Evolutionary conservation across 495 filamentous ascomycete species (phyloP).

Genomic region (Friedmanniomyces endolithicus): DNA sequence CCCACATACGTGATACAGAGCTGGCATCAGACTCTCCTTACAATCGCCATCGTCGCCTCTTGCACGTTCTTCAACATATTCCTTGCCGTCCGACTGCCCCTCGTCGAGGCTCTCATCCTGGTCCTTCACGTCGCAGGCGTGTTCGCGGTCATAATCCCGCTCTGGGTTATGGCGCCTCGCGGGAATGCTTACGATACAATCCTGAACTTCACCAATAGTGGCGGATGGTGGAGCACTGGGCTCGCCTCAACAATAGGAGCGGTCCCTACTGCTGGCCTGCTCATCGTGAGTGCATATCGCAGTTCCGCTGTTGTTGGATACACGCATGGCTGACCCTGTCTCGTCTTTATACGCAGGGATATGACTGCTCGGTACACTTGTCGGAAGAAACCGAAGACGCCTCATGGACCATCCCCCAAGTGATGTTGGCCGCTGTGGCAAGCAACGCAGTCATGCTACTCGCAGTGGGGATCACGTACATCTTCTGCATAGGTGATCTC

Average conservation of each 20-base stretch:
- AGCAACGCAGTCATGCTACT: constrained; percentile 23
- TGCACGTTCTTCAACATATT: constrained; percentile 30
- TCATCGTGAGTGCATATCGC: not conserved
- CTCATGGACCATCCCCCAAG: constrained; percentile 19
- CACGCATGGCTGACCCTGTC: no score
- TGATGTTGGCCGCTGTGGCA: constrained; percentile 18
- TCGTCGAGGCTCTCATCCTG: constrained; percentile 35
- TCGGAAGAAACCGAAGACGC: constrained; percentile 25
- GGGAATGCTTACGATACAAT: constrained; percentile 20
- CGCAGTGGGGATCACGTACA: constrained; percentile 23
- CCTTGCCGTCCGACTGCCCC: constrained; percentile 32
- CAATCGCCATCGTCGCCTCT: constrained; percentile 11
- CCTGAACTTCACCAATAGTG: constrained; percentile 7
- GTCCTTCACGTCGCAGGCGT: constrained; percentile 36
- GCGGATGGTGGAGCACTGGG: constrained; percentile 5
- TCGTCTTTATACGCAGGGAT: not conserved
- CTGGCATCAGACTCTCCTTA: constrained; percentile 13
- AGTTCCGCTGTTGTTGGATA: no score
- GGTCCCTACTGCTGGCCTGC: constrained; percentile 5
- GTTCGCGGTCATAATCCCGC: constrained; percentile 28
- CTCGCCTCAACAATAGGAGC: constrained; percentile 28
- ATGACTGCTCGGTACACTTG: constrained; percentile 12
- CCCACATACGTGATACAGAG: constrained; percentile 3
- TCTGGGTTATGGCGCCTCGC: constrained; percentile 38
- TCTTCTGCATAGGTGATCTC: constrained; percentile 22